Percentiles rank a stretch among this genome's conserved stretches.
Conservation (phyloP, 2,329 filamentous ascomycete genomes). For the Penicillium frequentans region DNA sequence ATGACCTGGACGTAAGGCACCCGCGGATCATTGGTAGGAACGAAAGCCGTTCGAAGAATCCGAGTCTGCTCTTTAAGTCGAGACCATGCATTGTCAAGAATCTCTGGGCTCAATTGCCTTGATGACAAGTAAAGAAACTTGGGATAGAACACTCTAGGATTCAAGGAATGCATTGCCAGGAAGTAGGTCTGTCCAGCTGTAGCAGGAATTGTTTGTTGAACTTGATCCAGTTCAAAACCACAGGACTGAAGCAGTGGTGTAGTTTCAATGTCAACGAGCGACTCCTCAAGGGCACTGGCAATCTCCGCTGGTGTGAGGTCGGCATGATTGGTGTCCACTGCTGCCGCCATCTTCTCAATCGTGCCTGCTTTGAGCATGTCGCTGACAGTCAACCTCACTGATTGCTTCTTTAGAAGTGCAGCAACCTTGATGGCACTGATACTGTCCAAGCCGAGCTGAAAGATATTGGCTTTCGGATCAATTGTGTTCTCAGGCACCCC, state of each 20-base stretch:
- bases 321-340: conserved; percentile 16
- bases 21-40: conserved; percentile 49
- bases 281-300: conserved; percentile 21
- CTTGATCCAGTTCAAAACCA: conserved; percentile 44
- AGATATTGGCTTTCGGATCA: conserved; percentile 63
- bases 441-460: conserved; percentile 85
- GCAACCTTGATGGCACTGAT: conserved; percentile 87
- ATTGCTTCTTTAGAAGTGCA: conserved; percentile 63
- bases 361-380: conserved; percentile 68
- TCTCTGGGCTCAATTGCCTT: conserved; percentile 36
- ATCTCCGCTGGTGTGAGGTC: conserved; percentile 18
- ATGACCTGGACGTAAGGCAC: conserved; percentile 66
- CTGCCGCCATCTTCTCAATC: conserved; percentile 62
- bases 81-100: conserved; percentile 62
- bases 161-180: conserved; percentile 66
- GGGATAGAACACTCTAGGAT: conserved; percentile 70
- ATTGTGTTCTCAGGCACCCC: conserved; percentile 61
- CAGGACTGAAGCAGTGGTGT: conserved; percentile 39
- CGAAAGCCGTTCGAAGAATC: conserved; percentile 69
- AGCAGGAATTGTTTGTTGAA: conserved; percentile 65
- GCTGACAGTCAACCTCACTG: conserved; percentile 65
- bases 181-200: conserved; percentile 79
- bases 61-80: conserved; percentile 56
- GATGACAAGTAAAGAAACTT: conserved; percentile 64
- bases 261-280: conserved; percentile 43